Evolutionary conservation across 768 basidiomycete species (phyloP).

Genomic region (Suillus sp.): DNA sequence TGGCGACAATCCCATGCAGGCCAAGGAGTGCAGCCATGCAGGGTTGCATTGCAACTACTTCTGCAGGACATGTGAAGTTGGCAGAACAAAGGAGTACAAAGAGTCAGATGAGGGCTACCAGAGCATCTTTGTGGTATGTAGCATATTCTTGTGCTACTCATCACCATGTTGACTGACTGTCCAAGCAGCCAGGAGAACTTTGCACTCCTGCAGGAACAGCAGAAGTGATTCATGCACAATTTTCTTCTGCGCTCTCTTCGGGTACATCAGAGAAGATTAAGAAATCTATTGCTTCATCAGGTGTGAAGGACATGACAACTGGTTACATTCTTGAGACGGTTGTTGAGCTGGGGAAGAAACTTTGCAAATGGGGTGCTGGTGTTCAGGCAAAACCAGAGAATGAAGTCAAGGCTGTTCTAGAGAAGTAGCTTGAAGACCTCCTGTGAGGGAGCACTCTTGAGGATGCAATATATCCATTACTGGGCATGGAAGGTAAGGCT

Average conservation of each 20-base stretch:
- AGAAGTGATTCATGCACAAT: constrained; percentile 11
- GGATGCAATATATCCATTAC: too few species aligned
- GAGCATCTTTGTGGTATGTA: constrained; percentile 22
- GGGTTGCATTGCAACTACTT: too few species aligned
- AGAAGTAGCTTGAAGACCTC: too few species aligned
- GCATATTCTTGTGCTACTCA: neutral
- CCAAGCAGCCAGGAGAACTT: constrained; percentile 7
- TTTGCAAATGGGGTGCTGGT: constrained; percentile 1
- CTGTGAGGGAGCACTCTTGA: too few species aligned
- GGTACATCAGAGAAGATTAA: constrained; percentile 11
- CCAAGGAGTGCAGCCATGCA: too few species aligned
- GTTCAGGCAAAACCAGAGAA: neutral
- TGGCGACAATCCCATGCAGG: too few species aligned
- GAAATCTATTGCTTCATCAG: neutral
- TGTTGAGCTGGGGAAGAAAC: constrained; percentile 12
- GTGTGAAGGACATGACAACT: neutral
- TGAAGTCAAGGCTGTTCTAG: neutral
- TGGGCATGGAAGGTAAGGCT: too few species aligned
- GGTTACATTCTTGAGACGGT: neutral
- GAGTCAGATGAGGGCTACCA: constrained; percentile 24
- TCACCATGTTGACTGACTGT: neutral
- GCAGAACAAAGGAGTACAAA: too few species aligned
- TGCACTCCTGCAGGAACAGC: constrained; percentile 9
- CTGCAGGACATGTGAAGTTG: too few species aligned
- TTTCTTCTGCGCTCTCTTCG: neutral